Evolutionary conservation across 371 early-diverging fungal genomes (phyloP).

Genomic region (Apophysomyces ossiformis): DNA sequence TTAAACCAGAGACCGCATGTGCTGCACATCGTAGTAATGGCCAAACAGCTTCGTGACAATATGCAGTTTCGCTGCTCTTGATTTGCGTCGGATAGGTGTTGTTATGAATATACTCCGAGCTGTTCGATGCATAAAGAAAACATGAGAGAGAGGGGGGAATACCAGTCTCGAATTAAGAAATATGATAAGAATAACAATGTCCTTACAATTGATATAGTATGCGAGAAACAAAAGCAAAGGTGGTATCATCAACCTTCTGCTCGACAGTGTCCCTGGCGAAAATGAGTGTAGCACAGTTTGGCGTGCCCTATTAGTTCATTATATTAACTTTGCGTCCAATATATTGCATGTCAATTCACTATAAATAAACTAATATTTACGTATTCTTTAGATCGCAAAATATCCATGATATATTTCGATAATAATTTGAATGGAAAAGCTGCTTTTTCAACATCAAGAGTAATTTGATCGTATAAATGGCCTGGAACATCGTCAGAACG

Average conservation of each 20-base stretch:
- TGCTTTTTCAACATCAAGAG: not conserved
- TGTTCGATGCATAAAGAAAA: not conserved
- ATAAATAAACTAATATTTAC: no score
- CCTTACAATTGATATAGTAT: not conserved
- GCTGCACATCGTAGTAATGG: slow-evolving; percentile 12
- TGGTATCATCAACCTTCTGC: not conserved
- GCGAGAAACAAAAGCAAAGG: not conserved
- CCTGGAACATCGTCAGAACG: no score
- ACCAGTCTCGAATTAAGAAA: not conserved
- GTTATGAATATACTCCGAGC: slow-evolving; percentile 14
- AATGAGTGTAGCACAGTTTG: not conserved
- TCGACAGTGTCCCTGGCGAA: not conserved
- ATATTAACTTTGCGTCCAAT: no score
- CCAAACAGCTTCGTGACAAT: slow-evolving; percentile 16
- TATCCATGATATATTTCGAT: no score
- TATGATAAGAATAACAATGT: not conserved
- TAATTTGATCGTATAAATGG: not conserved
- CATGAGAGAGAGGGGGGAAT: not conserved
- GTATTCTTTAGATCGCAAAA: no score
- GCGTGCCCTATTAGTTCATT: not conserved
- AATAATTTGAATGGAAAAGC: no score
- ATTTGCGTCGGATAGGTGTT: not conserved
- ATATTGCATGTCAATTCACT: no score
- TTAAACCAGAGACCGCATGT: not conserved
- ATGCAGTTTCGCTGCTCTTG: slow-evolving; percentile 5